Evolutionary conservation across 2,329 filamentous ascomycete species (phyloP).

Genomic region (Mycocentrospora acerina): DNA sequence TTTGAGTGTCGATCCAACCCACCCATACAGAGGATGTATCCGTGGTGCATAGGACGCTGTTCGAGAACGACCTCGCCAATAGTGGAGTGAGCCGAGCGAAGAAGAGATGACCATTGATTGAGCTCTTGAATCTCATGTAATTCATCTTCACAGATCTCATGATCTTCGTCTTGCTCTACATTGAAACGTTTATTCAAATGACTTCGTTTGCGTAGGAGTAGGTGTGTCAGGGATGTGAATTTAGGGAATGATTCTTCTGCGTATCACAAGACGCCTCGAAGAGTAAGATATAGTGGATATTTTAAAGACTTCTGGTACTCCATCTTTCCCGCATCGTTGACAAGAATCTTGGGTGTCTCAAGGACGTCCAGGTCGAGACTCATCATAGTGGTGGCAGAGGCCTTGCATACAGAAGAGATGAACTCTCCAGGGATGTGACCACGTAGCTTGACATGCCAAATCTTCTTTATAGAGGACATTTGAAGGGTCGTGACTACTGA

Average conservation of each 20-base stretch:
- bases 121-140: neutral
- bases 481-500: neutral
- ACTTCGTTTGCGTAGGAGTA: slow-evolving; percentile 1
- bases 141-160: neutral
- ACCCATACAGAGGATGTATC: neutral
- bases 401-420: slow-evolving; percentile 1
- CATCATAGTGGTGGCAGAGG: slow-evolving; percentile 2
- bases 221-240: slow-evolving; percentile 1
- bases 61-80: slow-evolving; percentile 4
- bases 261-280: neutral
- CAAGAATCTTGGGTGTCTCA: neutral
- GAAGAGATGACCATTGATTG: slow-evolving; percentile 2
- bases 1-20: neutral
- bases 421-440: slow-evolving; percentile 3
- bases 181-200: neutral
- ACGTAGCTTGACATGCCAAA: neutral
- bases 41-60: slow-evolving; percentile 1
- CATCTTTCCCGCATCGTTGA: neutral
- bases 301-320: neutral
- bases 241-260: neutral
- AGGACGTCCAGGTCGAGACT: slow-evolving; percentile 2
- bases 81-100: slow-evolving; percentile 1
- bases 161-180: neutral
- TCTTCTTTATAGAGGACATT: neutral
- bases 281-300: neutral